Evolutionary conservation across 1,139 yeast genomes (phyloP).

Genomic region (Yamadazyma atlantica): DNA sequence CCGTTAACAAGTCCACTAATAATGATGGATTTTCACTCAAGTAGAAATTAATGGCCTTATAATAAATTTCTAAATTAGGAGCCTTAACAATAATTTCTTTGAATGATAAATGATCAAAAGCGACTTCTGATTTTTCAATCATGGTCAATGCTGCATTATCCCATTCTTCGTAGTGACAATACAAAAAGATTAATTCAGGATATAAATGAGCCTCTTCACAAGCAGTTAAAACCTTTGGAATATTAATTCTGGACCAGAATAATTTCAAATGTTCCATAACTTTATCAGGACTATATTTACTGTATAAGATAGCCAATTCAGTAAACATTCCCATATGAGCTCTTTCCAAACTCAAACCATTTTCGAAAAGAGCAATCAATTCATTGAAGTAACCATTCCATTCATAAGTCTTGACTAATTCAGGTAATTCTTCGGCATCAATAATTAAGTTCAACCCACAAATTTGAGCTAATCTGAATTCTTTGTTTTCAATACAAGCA

Average conservation of each 20-base stretch:
- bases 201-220: constrained; percentile 93
- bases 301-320: constrained; percentile 85
- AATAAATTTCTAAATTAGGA: constrained; percentile 92
- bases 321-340: constrained; percentile 99
- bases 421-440: constrained; percentile 96
- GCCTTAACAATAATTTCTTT: constrained; percentile 94
- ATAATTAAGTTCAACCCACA: constrained; percentile 97
- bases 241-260: constrained; percentile 97
- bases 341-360: constrained; percentile 93
- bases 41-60: constrained; percentile 95
- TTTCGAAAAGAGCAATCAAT: constrained; percentile 87
- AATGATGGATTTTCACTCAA: constrained; percentile 90
- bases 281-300: constrained; percentile 86
- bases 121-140: constrained; percentile 92
- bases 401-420: constrained; percentile 84
- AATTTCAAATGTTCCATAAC: constrained; percentile 95
- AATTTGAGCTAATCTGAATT: constrained; percentile 95
- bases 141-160: constrained; percentile 98
- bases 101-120: constrained; percentile 91
- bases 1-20: constrained; percentile 82
- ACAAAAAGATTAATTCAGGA: constrained; percentile 94
- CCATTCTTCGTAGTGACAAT: constrained; percentile 99
- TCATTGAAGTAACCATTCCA: constrained; percentile 89
- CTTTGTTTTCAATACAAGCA: constrained; percentile 94
- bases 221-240: constrained; percentile 94